phyloP scores from a whole-genome alignment of 2,329 filamentous ascomycete species.

The Escovopsis sp. region DNA sequence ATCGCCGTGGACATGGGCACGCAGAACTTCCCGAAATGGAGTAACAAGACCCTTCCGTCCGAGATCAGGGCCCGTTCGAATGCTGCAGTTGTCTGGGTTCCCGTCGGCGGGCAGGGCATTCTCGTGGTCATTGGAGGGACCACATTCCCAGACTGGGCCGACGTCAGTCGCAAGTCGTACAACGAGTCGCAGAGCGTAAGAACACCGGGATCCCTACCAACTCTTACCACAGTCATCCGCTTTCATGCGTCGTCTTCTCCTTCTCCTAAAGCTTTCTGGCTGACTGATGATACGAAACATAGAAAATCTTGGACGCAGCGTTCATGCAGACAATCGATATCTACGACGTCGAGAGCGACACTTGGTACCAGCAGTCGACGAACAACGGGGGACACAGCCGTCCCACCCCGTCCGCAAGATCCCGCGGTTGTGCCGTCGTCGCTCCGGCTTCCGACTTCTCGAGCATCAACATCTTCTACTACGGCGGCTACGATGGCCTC shows the following conservation, averaged over 20 bases:
- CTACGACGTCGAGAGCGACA: constrained; percentile 55
- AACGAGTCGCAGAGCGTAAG: constrained; percentile 21
- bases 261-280: too few relatives aligned
- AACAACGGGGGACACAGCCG: constrained; percentile 37
- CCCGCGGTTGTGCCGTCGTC: constrained; percentile 60
- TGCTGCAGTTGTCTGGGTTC: constrained; percentile 58
- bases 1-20: constrained; percentile 45
- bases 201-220: not conserved
- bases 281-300: not conserved
- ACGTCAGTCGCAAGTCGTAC: constrained; percentile 11
- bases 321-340: constrained; percentile 63
- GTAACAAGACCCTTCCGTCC: constrained; percentile 37
- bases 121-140: constrained; percentile 67
- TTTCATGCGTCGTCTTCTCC: too few relatives aligned
- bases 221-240: too few relatives aligned
- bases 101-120: constrained; percentile 61
- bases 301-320: constrained; percentile 49
- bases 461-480: constrained; percentile 74
- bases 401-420: constrained; percentile 23
- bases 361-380: constrained; percentile 57
- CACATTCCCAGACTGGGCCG: constrained; percentile 38
- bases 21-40: constrained; percentile 38
- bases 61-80: constrained; percentile 41
- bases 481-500: constrained; percentile 55
- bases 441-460: constrained; percentile 56